A percentile compares a stretch with the other conserved stretches of the same genome.
These are phyloP conservation scores for Coemansia sp. DNA, from an alignment of 192 early-diverging fungal species.

Conservation along the genomic window DNA sequence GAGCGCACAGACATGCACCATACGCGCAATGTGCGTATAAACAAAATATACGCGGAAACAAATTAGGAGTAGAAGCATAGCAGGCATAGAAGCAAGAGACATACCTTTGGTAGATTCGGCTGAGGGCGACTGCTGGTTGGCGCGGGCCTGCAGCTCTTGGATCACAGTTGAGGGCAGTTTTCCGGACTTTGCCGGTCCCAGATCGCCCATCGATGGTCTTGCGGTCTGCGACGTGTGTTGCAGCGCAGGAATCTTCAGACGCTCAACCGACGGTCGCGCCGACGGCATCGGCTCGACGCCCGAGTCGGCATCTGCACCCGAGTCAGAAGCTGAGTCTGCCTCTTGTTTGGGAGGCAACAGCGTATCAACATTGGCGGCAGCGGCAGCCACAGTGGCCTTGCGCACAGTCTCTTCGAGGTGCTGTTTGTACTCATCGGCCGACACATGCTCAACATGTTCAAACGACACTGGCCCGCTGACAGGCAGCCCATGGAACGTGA, in stretches of 20 bases:
- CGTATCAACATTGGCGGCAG: conserved; percentile 11
- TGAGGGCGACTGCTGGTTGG: conserved; percentile 8
- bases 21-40: neutral
- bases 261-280: conserved; percentile 7
- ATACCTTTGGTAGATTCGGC: conserved; percentile 25
- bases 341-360: neutral
- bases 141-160: conserved; percentile 14
- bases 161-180: conserved; percentile 3
- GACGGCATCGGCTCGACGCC: neutral
- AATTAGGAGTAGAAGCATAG: neutral
- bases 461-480: conserved; percentile 49
- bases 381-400: neutral
- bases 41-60: neutral
- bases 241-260: conserved; percentile 24
- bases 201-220: conserved; percentile 7
- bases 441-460: conserved; percentile 53
- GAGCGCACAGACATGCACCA: neutral
- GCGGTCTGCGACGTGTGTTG: conserved; percentile 33
- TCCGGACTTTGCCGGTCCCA: conserved; percentile 3
- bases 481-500: conserved; percentile 44
- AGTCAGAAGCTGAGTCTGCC: neutral
- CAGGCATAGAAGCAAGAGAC: neutral
- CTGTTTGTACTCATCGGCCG: conserved; percentile 42
- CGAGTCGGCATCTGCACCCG: conserved; percentile 1
- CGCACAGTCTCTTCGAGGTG: conserved; percentile 22